phyloP scores from a whole-genome alignment of 1,139 yeast species.

The Geotrichum cucujoidarum region DNA sequence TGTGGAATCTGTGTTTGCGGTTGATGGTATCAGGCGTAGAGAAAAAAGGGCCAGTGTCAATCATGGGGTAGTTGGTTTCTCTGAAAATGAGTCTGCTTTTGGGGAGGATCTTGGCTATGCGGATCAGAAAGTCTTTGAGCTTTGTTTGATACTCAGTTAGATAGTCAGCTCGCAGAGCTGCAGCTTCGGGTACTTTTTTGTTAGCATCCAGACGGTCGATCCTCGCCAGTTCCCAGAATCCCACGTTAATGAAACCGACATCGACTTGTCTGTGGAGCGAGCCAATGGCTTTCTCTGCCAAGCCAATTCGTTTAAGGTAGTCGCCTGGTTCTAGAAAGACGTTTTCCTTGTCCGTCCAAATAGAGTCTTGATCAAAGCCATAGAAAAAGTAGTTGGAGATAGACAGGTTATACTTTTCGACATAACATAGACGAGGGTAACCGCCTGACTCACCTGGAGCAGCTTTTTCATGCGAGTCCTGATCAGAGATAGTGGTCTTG shows the following conservation, averaged over 20 bases:
- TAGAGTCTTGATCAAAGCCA: conserved; percentile 20
- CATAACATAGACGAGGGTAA: conserved; percentile 20
- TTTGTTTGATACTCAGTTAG: conserved; percentile 15
- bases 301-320: conserved; percentile 16
- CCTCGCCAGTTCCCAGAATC: conserved; percentile 22
- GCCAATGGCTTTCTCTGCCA: conserved; percentile 12
- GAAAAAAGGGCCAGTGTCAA: conserved; percentile 19
- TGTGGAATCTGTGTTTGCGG: conserved; percentile 17
- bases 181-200: conserved; percentile 9
- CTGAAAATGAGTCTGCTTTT: conserved; percentile 18
- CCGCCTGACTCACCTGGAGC: conserved; percentile 14
- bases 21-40: conserved; percentile 14
- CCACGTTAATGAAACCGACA: conserved; percentile 21
- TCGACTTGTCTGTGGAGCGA: conserved; percentile 18
- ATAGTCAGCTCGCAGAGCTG: conserved; percentile 10
- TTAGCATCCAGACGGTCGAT: conserved; percentile 18
- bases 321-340: conserved; percentile 20
- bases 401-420: conserved; percentile 17
- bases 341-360: conserved; percentile 20
- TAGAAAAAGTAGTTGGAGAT: conserved; percentile 21
- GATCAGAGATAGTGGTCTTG: conserved; percentile 16
- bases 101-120: conserved; percentile 9
- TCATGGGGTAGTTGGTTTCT: conserved; percentile 20
- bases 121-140: conserved; percentile 10
- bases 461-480: conserved; percentile 12